These are phyloP conservation scores for Nigrospora oryzae DNA, from an alignment of 2,329 filamentous ascomycete genomes.

Conservation along the genomic window DNA sequence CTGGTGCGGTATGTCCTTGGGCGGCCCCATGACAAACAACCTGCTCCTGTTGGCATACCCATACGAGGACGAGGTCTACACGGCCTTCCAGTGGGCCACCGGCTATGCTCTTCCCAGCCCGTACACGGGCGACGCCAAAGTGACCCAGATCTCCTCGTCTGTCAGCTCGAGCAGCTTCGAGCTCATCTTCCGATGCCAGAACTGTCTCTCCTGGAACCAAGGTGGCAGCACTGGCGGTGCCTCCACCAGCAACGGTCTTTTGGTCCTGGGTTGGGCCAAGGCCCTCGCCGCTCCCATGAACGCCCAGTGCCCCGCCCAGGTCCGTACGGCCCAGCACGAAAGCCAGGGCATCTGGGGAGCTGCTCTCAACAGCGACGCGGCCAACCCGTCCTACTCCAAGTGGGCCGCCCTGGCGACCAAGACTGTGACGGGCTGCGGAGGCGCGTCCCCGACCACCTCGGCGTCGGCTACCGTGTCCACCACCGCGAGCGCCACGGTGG, in stretches of 20 bases:
- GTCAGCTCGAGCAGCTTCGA: constrained; percentile 51
- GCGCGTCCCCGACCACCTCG: constrained; percentile 16
- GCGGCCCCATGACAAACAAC: constrained; percentile 47
- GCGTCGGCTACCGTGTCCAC: constrained; percentile 9
- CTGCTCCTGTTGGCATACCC: constrained; percentile 52
- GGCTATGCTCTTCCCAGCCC: constrained; percentile 50
- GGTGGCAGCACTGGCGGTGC: constrained; percentile 32
- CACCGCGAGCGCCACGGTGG: constrained; percentile 11
- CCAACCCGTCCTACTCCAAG: constrained; percentile 29
- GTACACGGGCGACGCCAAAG: constrained; percentile 53
- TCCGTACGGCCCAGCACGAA: constrained; percentile 44
- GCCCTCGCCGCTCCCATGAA: constrained; percentile 33
- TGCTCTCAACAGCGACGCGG: constrained; percentile 23
- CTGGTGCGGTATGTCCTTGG: constrained; percentile 50
- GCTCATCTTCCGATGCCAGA: constrained; percentile 57
- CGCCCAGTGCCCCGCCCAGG: constrained; percentile 30
- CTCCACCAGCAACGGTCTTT: constrained; percentile 31
- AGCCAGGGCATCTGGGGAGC: constrained; percentile 46
- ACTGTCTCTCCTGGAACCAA: constrained; percentile 45
- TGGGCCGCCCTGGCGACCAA: constrained; percentile 37
- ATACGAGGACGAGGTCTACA: constrained; percentile 41
- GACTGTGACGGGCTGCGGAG: constrained; percentile 25
- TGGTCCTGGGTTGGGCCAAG: constrained; percentile 50
- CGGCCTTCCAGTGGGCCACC: constrained; percentile 47
- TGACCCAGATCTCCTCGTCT: constrained; percentile 51